These are phyloP conservation scores for Macrophomina tecta DNA, from an alignment of 2,329 filamentous ascomycete species.

Conservation along the genomic window DNA sequence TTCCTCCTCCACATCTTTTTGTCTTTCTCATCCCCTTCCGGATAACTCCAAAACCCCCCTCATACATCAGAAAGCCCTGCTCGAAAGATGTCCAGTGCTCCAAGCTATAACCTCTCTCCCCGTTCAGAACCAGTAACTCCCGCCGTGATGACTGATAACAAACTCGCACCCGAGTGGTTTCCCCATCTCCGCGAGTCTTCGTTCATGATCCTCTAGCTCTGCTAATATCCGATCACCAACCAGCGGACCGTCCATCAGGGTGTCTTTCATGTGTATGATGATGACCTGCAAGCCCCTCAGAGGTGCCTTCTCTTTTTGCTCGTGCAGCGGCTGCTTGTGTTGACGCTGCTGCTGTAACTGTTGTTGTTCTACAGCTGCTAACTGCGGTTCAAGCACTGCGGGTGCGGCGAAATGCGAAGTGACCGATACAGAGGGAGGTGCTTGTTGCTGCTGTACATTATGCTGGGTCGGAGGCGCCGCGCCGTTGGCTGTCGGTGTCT, in stretches of 20 bases:
- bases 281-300: slow-evolving; percentile 79
- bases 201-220: slow-evolving; percentile 71
- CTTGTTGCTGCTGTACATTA: slow-evolving; percentile 3
- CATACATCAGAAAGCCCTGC: too few relatives aligned
- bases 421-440: background rate
- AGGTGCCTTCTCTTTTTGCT: slow-evolving; percentile 45
- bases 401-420: slow-evolving; percentile 2
- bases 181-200: slow-evolving; percentile 48
- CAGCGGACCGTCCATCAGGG: slow-evolving; percentile 71
- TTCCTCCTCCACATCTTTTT: too few relatives aligned
- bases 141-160: slow-evolving; percentile 70
- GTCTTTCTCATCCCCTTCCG: too few relatives aligned
- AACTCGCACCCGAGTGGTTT: slow-evolving; percentile 79
- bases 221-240: slow-evolving; percentile 71
- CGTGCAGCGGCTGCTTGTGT: background rate
- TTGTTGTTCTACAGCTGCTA: background rate
- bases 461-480: background rate
- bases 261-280: slow-evolving; percentile 94
- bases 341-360: background rate
- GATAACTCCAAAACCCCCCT: too few relatives aligned
- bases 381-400: slow-evolving; percentile 3
- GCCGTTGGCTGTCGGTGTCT: slow-evolving; percentile 10
- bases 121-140: slow-evolving; percentile 57
- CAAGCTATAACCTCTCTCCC: too few relatives aligned
- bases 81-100: too few relatives aligned